A percentile compares a stretch with the other conserved stretches of the same genome.
Evolutionary conservation across 768 basidiomycete species (phyloP).

Genomic region (Chalciporus chontae): DNA sequence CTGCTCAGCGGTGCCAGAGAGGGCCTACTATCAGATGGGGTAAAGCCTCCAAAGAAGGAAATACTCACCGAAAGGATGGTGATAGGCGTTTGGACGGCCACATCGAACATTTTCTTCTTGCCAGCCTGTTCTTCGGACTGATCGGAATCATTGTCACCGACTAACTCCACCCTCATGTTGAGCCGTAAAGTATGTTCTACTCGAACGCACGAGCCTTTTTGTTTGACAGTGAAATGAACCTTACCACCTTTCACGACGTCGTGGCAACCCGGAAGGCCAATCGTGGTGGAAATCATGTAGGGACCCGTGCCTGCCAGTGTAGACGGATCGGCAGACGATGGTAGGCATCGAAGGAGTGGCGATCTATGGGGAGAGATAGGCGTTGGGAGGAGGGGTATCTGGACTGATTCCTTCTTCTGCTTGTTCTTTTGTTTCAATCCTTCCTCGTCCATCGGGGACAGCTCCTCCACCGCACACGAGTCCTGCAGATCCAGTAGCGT

Average conservation of each 20-base stretch:
- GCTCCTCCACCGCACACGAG: conserved; percentile 12
- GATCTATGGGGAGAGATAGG: conserved; percentile 30
- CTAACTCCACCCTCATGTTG: conserved; percentile 71
- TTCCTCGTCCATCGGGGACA: not conserved
- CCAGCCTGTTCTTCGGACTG: conserved; percentile 58
- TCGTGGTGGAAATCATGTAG: conserved; percentile 12
- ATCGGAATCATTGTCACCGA: conserved; percentile 65
- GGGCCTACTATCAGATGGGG: not conserved
- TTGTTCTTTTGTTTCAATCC: conserved; percentile 13
- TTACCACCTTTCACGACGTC: conserved; percentile 13
- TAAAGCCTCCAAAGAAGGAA: not conserved
- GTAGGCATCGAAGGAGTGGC: conserved; percentile 18
- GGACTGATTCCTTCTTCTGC: not conserved
- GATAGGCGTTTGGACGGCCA: conserved; percentile 83
- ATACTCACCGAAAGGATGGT: conserved; percentile 80
- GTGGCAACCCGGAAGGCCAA: conserved; percentile 20
- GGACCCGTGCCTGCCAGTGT: conserved; percentile 26
- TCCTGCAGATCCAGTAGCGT: conserved; percentile 21
- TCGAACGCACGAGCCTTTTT: conserved; percentile 60
- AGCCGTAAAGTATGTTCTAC: conserved; percentile 80
- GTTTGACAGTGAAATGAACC: conserved; percentile 73
- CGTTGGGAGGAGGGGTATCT: conserved; percentile 26
- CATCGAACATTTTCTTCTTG: conserved; percentile 79
- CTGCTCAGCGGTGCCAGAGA: conserved; percentile 31
- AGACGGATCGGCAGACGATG: conserved; percentile 19